Conservation (phyloP, 805 yeast genomes). For the Grigorovia transvaalensis region DNA sequence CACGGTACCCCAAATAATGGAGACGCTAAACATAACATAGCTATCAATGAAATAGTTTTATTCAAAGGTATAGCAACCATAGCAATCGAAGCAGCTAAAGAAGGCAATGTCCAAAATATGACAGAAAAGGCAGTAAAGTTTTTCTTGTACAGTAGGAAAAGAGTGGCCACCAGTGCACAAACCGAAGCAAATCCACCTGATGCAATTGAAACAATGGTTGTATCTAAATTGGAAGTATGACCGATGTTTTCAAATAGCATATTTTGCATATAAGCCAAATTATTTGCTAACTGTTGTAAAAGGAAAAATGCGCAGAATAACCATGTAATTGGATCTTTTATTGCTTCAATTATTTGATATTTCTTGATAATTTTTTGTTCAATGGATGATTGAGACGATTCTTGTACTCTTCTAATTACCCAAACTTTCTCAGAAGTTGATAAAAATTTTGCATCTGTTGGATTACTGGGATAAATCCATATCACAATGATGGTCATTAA, state of each 20-base stretch:
- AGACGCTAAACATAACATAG: slow-evolving; percentile 38
- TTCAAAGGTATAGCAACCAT: slow-evolving; percentile 37
- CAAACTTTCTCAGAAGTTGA: slow-evolving; percentile 40
- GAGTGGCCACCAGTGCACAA: slow-evolving; percentile 33
- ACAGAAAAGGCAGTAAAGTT: slow-evolving; percentile 33
- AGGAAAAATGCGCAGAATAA: slow-evolving; percentile 33
- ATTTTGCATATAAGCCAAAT: slow-evolving; percentile 43
- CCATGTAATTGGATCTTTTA: slow-evolving; percentile 41
- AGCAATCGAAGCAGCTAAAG: slow-evolving; percentile 37
- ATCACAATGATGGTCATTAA: slow-evolving; percentile 27
- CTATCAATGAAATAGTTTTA: slow-evolving; percentile 37
- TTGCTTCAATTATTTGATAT: slow-evolving; percentile 39
- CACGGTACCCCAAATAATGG: slow-evolving; percentile 37
- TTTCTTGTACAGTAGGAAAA: slow-evolving; percentile 25
- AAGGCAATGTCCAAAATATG: slow-evolving; percentile 33
- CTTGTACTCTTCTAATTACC: slow-evolving; percentile 37
- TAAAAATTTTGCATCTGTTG: slow-evolving; percentile 41
- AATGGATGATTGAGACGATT: slow-evolving; percentile 32
- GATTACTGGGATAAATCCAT: slow-evolving; percentile 46
- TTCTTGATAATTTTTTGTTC: slow-evolving; percentile 40
- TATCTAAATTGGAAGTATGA: slow-evolving; percentile 32
- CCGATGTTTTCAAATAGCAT: slow-evolving; percentile 38
- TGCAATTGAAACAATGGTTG: slow-evolving; percentile 46
- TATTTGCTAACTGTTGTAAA: slow-evolving; percentile 41
- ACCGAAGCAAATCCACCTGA: slow-evolving; percentile 39